Conservation (phyloP, 306 rosid genomes). For the Quillaja saponaria region DNA sequence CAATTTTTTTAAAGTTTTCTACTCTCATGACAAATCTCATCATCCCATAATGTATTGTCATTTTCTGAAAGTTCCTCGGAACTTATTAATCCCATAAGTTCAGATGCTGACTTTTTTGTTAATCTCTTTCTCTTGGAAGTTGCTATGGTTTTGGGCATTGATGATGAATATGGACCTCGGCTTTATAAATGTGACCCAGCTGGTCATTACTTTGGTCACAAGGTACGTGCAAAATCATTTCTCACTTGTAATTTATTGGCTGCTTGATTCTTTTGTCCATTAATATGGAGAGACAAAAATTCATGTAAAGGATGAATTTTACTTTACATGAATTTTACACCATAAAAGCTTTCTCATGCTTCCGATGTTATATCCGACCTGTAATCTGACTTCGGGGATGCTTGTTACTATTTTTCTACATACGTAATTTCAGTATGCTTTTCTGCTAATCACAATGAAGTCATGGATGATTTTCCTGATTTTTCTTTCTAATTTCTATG, state of each 20-base stretch:
- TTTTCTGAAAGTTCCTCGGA: neutral
- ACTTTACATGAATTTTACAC: neutral
- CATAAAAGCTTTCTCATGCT: neutral
- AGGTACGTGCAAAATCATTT: conserved; percentile 53
- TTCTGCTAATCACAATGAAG: too few relatives aligned
- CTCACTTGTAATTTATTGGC: conserved; percentile 8
- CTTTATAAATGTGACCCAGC: conserved; percentile 98
- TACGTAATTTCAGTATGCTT: neutral
- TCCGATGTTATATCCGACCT: neutral
- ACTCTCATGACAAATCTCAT: conserved; percentile 8
- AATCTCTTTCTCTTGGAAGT: conserved; percentile 50
- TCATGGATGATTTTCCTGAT: neutral
- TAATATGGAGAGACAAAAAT: conserved; percentile 16
- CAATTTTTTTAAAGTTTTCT: neutral
- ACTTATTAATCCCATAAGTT: conserved; percentile 4
- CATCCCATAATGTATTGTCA: conserved; percentile 5
- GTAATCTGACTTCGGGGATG: neutral
- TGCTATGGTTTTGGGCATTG: conserved; percentile 95
- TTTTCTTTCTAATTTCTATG: neutral
- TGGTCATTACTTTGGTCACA: conserved; percentile 98
- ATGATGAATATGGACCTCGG: conserved; percentile 82
- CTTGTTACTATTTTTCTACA: neutral
- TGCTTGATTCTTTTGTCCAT: neutral
- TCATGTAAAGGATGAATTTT: neutral
- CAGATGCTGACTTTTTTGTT: conserved; percentile 26